Conservation (phyloP, 805 yeast species). For the Wickerhamiella galacta region DNA sequence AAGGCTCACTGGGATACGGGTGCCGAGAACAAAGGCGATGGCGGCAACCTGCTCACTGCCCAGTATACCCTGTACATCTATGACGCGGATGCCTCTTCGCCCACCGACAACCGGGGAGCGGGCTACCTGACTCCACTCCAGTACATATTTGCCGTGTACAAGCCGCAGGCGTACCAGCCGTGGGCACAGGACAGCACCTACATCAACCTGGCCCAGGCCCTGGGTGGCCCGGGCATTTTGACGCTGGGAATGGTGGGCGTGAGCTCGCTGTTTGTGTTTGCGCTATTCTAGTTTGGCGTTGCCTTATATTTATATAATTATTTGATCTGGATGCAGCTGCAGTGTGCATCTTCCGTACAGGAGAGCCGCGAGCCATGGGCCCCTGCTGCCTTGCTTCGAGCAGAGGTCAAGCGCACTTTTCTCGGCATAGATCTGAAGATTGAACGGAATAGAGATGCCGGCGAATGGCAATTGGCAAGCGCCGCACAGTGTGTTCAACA, state of each 20-base stretch:
- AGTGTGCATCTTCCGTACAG: too few species aligned
- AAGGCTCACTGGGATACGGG: slow-evolving; percentile 24
- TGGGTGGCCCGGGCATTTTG: slow-evolving; percentile 1
- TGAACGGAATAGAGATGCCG: too few species aligned
- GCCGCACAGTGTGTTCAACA: too few species aligned
- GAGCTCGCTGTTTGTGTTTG: neutral
- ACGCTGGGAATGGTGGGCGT: slow-evolving; percentile 1
- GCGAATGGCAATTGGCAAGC: too few species aligned
- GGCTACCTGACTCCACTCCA: slow-evolving; percentile 21
- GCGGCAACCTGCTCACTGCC: slow-evolving; percentile 19
- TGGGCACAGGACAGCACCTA: slow-evolving; percentile 17
- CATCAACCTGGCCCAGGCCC: slow-evolving; percentile 10
- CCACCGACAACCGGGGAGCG: too few species aligned
- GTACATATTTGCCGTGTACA: slow-evolving; percentile 23
- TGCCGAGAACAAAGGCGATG: slow-evolving; percentile 15
- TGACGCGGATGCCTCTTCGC: slow-evolving; percentile 20
- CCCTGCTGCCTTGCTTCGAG: too few species aligned
- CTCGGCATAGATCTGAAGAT: too few species aligned
- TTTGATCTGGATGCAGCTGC: too few species aligned
- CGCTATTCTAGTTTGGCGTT: neutral
- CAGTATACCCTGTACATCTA: slow-evolving; percentile 24
- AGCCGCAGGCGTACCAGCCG: slow-evolving; percentile 23
- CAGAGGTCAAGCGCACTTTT: too few species aligned
- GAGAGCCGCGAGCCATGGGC: too few species aligned
- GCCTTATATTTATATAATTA: neutral